These are phyloP conservation scores for Thelonectria blattea DNA, from an alignment of 2,329 filamentous ascomycete species.

Conservation along the genomic window DNA sequence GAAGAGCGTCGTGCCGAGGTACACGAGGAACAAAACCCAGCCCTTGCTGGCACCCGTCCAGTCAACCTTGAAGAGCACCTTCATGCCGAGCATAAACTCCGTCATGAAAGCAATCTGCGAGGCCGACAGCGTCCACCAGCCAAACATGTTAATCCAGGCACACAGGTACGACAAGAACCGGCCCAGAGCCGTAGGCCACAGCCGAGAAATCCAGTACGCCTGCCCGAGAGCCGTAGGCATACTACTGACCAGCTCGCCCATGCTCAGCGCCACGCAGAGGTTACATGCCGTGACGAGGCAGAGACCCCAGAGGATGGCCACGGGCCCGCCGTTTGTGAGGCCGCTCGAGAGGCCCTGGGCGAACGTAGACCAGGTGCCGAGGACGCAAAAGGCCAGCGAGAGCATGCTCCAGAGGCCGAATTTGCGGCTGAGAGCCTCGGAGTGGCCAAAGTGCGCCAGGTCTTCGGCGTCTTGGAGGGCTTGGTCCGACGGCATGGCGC, in stretches of 20 bases:
- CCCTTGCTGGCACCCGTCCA: slow-evolving; percentile 53
- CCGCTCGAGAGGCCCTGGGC: slow-evolving; percentile 56
- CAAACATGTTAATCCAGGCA: slow-evolving; percentile 66
- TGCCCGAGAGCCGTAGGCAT: slow-evolving; percentile 67
- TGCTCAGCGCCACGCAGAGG: slow-evolving; percentile 58
- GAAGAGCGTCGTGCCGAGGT: slow-evolving; percentile 54
- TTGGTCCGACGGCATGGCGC: slow-evolving; percentile 33
- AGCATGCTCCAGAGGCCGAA: slow-evolving; percentile 64
- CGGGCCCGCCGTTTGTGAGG: slow-evolving; percentile 59
- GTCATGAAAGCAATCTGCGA: slow-evolving; percentile 65
- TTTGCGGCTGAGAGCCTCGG: slow-evolving; percentile 49
- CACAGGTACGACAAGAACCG: slow-evolving; percentile 62
- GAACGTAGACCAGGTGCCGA: slow-evolving; percentile 64
- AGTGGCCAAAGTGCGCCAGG: slow-evolving; percentile 50
- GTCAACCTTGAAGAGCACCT: slow-evolving; percentile 56
- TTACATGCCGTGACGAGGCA: slow-evolving; percentile 59
- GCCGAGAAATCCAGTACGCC: slow-evolving; percentile 58
- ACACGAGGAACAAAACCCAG: slow-evolving; percentile 63
- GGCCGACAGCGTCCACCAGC: slow-evolving; percentile 63
- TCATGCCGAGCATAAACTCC: slow-evolving; percentile 62
- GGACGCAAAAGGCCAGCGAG: slow-evolving; percentile 61
- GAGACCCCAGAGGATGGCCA: slow-evolving; percentile 62
- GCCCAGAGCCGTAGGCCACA: slow-evolving; percentile 48
- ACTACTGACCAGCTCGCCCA: slow-evolving; percentile 62
- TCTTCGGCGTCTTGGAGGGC: slow-evolving; percentile 46